Percentiles rank a stretch among this genome's conserved stretches.
Conservation (phyloP, 176 grass and related monocot genomes). For the Oryza punctata region DNA sequence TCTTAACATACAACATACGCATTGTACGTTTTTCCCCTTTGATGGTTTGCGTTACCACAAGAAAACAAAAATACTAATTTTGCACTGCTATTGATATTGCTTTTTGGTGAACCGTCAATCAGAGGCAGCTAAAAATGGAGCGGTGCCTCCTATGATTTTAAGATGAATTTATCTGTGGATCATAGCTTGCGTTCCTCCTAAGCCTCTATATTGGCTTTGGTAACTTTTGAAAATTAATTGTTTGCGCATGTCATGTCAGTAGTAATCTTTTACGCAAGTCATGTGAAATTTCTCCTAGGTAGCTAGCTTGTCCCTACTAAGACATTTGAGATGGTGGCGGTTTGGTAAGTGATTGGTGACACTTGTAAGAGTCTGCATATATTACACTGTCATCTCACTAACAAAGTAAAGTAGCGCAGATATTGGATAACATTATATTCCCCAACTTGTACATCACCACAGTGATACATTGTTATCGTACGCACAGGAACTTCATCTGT, state of each 20-base stretch:
- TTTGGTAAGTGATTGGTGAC: not conserved
- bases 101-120: not conserved
- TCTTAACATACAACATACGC: constrained; percentile 7
- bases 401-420: not conserved
- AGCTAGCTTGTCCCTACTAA: not conserved
- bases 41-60: not conserved
- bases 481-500: not conserved
- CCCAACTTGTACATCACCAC: not conserved
- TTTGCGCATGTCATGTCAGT: not conserved
- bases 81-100: not conserved
- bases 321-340: not conserved
- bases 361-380: not conserved
- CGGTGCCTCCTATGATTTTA: not conserved
- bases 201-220: not conserved
- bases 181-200: not conserved
- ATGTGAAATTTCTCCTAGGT: not conserved
- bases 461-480: not conserved
- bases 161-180: not conserved
- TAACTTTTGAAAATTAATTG: not conserved
- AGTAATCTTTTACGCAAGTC: not conserved
- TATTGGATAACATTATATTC: not conserved
- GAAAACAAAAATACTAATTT: not conserved
- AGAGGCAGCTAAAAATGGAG: not conserved
- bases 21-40: not conserved
- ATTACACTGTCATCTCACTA: not conserved